Percentiles rank a stretch among this genome's conserved stretches.
These are phyloP conservation scores for Neltuma alba DNA, from an alignment of 306 rosid species.

Conservation along the genomic window DNA sequence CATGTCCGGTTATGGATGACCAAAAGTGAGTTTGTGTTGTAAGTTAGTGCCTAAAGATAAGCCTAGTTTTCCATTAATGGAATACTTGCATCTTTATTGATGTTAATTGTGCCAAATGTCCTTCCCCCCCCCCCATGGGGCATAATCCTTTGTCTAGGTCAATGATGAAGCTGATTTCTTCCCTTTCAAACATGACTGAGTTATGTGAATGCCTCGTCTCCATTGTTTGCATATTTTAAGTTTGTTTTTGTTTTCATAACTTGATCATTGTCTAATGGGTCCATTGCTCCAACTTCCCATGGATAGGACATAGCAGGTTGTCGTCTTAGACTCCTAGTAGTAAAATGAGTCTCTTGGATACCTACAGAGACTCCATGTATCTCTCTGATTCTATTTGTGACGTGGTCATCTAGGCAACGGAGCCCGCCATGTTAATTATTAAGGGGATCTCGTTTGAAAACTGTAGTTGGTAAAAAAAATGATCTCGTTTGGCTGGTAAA, in stretches of 20 bases:
- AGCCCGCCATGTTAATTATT: not conserved
- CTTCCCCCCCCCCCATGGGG: too few relatives aligned
- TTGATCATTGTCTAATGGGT: not conserved
- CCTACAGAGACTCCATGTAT: too few relatives aligned
- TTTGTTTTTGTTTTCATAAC: not conserved
- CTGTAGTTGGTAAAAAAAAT: too few relatives aligned
- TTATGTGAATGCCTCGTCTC: not conserved
- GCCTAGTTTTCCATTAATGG: slow-evolving; percentile 9
- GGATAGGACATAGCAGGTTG: not conserved
- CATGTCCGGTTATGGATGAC: slow-evolving; percentile 80
- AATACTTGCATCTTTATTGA: slow-evolving; percentile 4
- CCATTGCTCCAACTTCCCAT: not conserved
- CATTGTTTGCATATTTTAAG: not conserved
- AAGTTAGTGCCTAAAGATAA: slow-evolving; percentile 7
- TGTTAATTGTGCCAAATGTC: not conserved
- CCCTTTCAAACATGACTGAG: not conserved
- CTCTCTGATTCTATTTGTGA: too few relatives aligned
- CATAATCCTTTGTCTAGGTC: not conserved
- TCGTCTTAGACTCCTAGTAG: not conserved
- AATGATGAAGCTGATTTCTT: not conserved
- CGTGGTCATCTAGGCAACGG: too few relatives aligned
- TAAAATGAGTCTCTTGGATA: too few relatives aligned
- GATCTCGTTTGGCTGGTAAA: too few relatives aligned
- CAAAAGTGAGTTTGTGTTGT: slow-evolving; percentile 42
- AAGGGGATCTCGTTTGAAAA: not conserved